A percentile compares a stretch with the other conserved stretches of the same genome.
phyloP scores from a whole-genome alignment of 768 basidiomycete species.

The Russula lepida region DNA sequence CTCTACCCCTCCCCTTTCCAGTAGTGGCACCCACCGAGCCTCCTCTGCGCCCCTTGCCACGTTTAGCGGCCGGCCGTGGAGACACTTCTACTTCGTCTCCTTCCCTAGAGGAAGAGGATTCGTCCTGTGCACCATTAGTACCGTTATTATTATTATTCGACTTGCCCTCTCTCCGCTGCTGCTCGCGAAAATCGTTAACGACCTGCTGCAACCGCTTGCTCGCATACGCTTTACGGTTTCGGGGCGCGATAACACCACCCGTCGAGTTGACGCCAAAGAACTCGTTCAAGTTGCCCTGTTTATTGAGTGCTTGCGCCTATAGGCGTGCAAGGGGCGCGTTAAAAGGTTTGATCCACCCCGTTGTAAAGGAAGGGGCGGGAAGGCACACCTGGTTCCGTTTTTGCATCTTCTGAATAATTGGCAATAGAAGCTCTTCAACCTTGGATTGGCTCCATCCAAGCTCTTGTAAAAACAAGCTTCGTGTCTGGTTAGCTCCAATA shows the following conservation, averaged over 20 bases:
- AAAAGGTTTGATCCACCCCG: not conserved
- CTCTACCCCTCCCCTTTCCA: conserved; percentile 7
- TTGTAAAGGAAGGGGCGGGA: conserved; percentile 2
- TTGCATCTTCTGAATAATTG: conserved; percentile 84
- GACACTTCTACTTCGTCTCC: not conserved
- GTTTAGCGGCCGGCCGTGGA: not conserved
- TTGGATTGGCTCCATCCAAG: conserved; percentile 75
- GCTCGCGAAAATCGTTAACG: conserved; percentile 69
- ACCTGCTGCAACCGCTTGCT: conserved; percentile 85
- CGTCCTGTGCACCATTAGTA: not conserved
- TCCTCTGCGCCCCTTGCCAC: conserved; percentile 1
- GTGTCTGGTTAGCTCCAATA: conserved; percentile 16
- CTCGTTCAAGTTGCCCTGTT: conserved; percentile 65
- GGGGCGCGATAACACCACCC: conserved; percentile 63
- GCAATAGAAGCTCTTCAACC: conserved; percentile 84
- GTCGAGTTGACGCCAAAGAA: conserved; percentile 69
- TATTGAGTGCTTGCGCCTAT: conserved; percentile 56
- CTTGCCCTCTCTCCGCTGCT: conserved; percentile 26
- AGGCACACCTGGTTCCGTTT: conserved; percentile 61
- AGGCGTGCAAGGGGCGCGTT: not conserved
- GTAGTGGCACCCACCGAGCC: not conserved
- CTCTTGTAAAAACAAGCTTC: conserved; percentile 66
- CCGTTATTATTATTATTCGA: not conserved
- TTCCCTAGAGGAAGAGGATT: not conserved
- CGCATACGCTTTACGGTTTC: conserved; percentile 71